A percentile compares a stretch with the other conserved stretches of the same genome.
phyloP scores from a whole-genome alignment of 2,329 filamentous ascomycete species.

The Aspergillus phoenicis region DNA sequence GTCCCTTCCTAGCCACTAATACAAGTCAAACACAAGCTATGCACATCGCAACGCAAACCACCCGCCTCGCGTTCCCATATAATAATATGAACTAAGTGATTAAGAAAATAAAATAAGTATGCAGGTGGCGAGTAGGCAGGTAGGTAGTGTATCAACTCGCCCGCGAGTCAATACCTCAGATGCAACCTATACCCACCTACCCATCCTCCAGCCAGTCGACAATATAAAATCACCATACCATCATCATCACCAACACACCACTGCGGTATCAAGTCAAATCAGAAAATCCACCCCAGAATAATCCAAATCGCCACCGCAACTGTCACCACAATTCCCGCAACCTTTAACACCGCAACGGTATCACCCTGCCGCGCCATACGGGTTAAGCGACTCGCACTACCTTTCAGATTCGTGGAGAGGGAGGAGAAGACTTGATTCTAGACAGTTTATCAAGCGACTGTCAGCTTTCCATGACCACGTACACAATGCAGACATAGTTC shows the following conservation, averaged over 20 bases:
- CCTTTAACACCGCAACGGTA: constrained; percentile 85
- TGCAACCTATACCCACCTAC: not conserved
- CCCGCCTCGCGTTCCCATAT: no score
- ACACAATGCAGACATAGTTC: no score
- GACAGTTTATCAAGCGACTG: not conserved
- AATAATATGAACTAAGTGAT: no score
- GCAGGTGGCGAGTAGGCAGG: no score
- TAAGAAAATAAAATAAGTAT: no score
- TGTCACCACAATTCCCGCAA: constrained; percentile 79
- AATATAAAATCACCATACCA: not conserved
- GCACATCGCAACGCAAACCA: no score
- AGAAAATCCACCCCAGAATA: constrained; percentile 64
- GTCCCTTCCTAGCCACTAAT: no score
- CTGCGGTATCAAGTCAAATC: constrained; percentile 1
- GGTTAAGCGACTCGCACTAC: constrained; percentile 77
- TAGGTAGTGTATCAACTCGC: no score
- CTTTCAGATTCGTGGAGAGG: constrained; percentile 79
- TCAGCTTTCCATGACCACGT: no score
- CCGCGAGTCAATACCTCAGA: no score
- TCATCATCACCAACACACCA: not conserved
- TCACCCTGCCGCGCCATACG: constrained; percentile 92
- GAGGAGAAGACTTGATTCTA: constrained; percentile 88
- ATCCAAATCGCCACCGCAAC: constrained; percentile 76
- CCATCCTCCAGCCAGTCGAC: not conserved
- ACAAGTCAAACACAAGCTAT: no score